Conservation (phyloP, 169 alveolate genomes). For the Plasmodium malariae region DNA sequence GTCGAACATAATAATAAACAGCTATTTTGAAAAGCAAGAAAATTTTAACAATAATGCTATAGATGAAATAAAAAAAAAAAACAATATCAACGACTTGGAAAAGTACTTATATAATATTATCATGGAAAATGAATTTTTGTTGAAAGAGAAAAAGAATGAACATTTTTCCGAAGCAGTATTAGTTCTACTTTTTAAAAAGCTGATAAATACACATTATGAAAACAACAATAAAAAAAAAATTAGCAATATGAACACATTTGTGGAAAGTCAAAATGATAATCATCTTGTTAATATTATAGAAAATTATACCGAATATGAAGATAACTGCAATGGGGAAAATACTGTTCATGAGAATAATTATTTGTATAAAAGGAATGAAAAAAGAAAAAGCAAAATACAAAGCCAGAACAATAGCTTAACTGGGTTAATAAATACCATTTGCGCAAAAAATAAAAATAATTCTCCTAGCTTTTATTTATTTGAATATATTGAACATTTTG, state of each 20-base stretch:
- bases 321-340: neutral
- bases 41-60: slow-evolving; percentile 8
- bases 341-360: neutral
- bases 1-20: slow-evolving; percentile 42
- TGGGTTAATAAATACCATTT: slow-evolving; percentile 4
- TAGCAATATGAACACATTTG: neutral
- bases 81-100: slow-evolving; percentile 40
- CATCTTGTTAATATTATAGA: slow-evolving; percentile 50
- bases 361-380: slow-evolving; percentile 18
- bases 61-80: slow-evolving; percentile 54
- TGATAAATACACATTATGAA: neutral
- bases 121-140: slow-evolving; percentile 35
- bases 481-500: slow-evolving; percentile 51
- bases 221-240: neutral
- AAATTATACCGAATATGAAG: slow-evolving; percentile 6
- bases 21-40: slow-evolving; percentile 53
- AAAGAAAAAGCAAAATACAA: neutral
- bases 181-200: slow-evolving; percentile 46
- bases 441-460: slow-evolving; percentile 9
- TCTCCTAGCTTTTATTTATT: slow-evolving; percentile 24
- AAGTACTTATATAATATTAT: slow-evolving; percentile 26
- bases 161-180: slow-evolving; percentile 44
- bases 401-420: slow-evolving; percentile 6
- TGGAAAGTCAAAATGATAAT: slow-evolving; percentile 31
- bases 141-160: slow-evolving; percentile 32